A percentile compares a stretch with the other conserved stretches of the same genome.
Evolutionary conservation across 352 stramenopile genomes (phyloP).

Genomic region (Phytophthora pseudosyringae): DNA sequence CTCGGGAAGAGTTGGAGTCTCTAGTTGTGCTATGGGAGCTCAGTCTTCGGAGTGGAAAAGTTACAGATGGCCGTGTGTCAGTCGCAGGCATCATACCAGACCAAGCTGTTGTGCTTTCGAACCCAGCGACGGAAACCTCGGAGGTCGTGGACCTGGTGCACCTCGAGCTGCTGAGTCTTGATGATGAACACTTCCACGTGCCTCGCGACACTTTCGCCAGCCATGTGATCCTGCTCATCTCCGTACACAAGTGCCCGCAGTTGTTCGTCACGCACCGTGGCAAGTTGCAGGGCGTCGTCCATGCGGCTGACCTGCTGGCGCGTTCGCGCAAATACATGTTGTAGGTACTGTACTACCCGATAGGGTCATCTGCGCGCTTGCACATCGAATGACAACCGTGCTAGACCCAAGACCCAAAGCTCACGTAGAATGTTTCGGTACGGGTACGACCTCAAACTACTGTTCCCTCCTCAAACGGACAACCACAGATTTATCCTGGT

Average conservation of each 20-base stretch:
- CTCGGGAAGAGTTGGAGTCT: conserved; percentile 68
- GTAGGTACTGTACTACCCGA: conserved; percentile 18
- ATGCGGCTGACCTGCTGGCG: conserved; percentile 71
- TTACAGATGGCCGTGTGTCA: conserved; percentile 4
- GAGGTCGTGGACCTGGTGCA: conserved; percentile 62
- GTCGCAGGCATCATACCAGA: conserved; percentile 35
- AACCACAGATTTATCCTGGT: conserved; percentile 4
- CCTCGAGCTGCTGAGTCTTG: conserved; percentile 64
- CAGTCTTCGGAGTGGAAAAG: conserved; percentile 36
- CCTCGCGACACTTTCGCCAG: conserved; percentile 71
- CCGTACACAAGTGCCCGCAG: conserved; percentile 77
- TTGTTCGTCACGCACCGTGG: conserved; percentile 78
- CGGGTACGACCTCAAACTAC: no score
- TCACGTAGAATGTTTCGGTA: no score
- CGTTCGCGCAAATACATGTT: conserved; percentile 67
- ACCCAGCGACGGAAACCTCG: conserved; percentile 33
- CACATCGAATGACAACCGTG: conserved; percentile 31
- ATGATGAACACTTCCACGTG: conserved; percentile 74
- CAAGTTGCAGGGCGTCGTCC: conserved; percentile 75
- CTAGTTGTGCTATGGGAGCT: conserved; percentile 66
- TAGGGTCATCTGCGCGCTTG: conserved; percentile 16
- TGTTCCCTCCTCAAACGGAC: no score
- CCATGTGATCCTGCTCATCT: conserved; percentile 81
- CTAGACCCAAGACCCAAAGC: no score
- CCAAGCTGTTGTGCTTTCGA: conserved; percentile 44